Evolutionary conservation across 805 yeast species (phyloP), one percentile per base, ranked within the genome.

Genomic region (Ogataea paraovalis): DNA sequence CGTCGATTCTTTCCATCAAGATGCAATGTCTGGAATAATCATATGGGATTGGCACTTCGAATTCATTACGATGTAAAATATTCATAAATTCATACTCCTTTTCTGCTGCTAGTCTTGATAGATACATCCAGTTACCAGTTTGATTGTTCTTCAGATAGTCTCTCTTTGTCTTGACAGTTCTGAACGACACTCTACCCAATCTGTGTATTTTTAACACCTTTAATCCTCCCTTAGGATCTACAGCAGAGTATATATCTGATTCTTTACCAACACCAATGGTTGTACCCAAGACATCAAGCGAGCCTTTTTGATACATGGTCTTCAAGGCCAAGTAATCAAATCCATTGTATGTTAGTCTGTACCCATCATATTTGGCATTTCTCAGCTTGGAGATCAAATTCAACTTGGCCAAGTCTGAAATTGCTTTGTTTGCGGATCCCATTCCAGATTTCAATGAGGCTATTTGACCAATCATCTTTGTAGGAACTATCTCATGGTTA

Each of bases 261-360:
- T 94, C 99, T 63, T 94, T 94, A 59, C 99, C 99, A 44, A 94
- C 96, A 50, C 98, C 99, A 56, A 92, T 90, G 9, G 85, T 87
- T 41, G 83, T 75, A 16, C 96, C 97, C 14, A 92, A 78, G 1
- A 92, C 84, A 58, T 83, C 83, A 9, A 94, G 62, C 0, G 88
- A 75, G 38, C 83, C 80, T 55, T 89, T 75, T 59, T 83, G 85
- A 53, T 86, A 72, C 82, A 94, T 80, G 8, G 96, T 77, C 65
- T 85, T 89, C 54, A 94, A 73, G 0, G 98, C 98, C 54, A 94
- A 74, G 63, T 87, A 94, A 67, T 94, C 99, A 66, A 83, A 87
- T 3, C 99, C 99, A 42, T 79, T 80, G 65, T 85, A 91, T 0
- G 96, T 85, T 54, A 94, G 69, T 55, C 92, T 76, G 70, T 87